A percentile compares a stretch with the other conserved stretches of the same genome.
Conservation (phyloP, 768 basidiomycete species). For the Tephrocybe sp. region DNA sequence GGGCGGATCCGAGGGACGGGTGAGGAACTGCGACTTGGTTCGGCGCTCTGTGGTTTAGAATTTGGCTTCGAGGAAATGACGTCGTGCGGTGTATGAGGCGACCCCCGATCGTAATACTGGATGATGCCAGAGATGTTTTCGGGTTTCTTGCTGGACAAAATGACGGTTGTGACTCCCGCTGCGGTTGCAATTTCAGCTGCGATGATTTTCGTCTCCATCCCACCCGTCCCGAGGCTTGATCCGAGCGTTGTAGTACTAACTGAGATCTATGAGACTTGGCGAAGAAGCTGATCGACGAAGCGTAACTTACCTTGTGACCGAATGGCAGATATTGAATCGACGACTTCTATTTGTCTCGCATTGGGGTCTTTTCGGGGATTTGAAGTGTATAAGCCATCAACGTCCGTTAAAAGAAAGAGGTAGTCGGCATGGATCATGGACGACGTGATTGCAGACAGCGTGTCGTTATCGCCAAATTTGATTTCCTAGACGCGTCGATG, state of each 20-base stretch:
- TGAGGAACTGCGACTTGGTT: conserved; percentile 19
- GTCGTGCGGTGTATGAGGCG: conserved; percentile 35
- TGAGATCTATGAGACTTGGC: conserved; percentile 27
- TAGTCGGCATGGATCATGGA: conserved; percentile 99
- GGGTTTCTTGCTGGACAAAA: conserved; percentile 82
- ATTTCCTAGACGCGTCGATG: conserved; percentile 74
- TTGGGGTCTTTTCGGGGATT: conserved; percentile 91
- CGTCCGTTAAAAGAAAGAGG: conserved; percentile 94
- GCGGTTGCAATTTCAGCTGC: conserved; percentile 97
- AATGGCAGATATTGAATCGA: conserved; percentile 80
- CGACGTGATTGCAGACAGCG: conserved; percentile 93
- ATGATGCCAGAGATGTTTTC: conserved; percentile 79
- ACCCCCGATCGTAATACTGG: conserved; percentile 57
- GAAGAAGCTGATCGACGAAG: neutral
- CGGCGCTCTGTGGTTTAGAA: conserved; percentile 13
- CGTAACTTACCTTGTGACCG: conserved; percentile 73
- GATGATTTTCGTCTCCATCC: conserved; percentile 99
- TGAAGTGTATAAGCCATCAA: conserved; percentile 92
- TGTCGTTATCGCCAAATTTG: conserved; percentile 99
- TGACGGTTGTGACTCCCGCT: conserved; percentile 91
- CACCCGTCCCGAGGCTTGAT: conserved; percentile 92
- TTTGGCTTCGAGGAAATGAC: conserved; percentile 14
- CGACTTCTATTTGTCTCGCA: conserved; percentile 79
- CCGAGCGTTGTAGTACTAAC: conserved; percentile 94
- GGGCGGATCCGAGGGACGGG: conserved; percentile 46